Base-by-base conservation (phyloP, 768 basidiomycete species). In the Tylopilus cervinicoccineus region DNA sequence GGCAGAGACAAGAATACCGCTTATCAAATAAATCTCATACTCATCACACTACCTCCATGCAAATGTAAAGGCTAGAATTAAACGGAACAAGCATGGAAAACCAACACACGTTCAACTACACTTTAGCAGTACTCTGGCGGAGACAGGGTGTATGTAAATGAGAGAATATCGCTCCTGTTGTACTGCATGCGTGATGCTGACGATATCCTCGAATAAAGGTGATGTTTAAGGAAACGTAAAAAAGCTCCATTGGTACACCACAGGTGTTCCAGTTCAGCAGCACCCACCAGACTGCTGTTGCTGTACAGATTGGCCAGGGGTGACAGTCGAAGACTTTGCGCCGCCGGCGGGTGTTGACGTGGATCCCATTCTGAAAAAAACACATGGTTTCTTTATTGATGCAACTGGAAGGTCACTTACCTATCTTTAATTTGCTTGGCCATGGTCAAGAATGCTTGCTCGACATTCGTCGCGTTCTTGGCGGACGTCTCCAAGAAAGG, bases 401-500 rank as follows among this genome's bases (percentile, higher is more conserved):
- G 10, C 23, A 14, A 5, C 16, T n/a, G 12, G 37, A 9, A 9
- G 32, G 11, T 19, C 3, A 55, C 80, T 27, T 60, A 87, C 89
- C 89, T 83, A 69, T 93, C 90, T 68, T 93, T 92, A 66, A 93
- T 92, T 71, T 92, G 90, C 76, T 95, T 90, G 4, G 96, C 94
- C 81, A 99, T 91, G 26, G 93, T 94, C 77, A 97, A 84, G 82
- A 99, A 99, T 6, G 96, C 94, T 70, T 99, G 93, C 69, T 99
- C 96, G 51, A 99, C 96, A 60, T 96, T 96, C 53, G 93, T 94
- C 45, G 94, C 92, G 61, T 89, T 93, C 88, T 98, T 98, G 29
- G 96, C 96, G n/a, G 89, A 93, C 12, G 96, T 99, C 76, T 99
- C 96, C 65, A 99, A 74, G 85, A 96, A 98, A 39, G 92, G 86